Evolutionary conservation across 164 flowering plant species (phyloP).

Genomic region (Buxus sempervirens): DNA sequence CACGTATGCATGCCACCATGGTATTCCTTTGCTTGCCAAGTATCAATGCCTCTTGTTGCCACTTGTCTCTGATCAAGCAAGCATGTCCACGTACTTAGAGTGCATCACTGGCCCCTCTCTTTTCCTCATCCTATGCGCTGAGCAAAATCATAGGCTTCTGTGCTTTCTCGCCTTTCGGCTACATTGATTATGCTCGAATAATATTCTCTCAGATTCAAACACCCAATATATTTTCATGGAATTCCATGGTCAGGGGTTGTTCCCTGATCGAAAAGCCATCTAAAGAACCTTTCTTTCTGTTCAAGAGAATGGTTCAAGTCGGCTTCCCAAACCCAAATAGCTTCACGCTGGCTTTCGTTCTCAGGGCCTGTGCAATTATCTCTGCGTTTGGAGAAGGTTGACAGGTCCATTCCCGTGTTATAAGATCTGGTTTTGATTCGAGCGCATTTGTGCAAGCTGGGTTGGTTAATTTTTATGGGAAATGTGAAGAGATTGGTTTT

Average conservation of each 20-base stretch:
- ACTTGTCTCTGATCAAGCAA: too few species aligned
- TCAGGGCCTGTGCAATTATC: conserved; percentile 42
- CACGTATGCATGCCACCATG: too few species aligned
- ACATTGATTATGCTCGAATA: conserved; percentile 28
- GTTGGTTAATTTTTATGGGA: conserved; percentile 37
- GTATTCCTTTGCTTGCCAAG: too few species aligned
- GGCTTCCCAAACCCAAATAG: conserved; percentile 38
- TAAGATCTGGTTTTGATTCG: conserved; percentile 26
- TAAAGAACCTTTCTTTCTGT: conserved; percentile 38
- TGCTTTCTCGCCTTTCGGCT: conserved; percentile 32
- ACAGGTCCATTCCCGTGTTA: conserved; percentile 44
- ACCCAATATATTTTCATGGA: conserved; percentile 36
- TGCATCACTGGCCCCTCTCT: too few species aligned
- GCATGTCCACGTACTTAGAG: too few species aligned
- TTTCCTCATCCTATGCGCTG: too few species aligned
- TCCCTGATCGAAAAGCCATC: conserved; percentile 27
- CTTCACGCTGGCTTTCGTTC: conserved; percentile 44
- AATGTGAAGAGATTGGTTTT: conserved; percentile 34
- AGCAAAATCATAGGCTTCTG: conserved; percentile 36
- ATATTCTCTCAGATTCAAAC: conserved; percentile 28
- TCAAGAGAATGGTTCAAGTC: conserved; percentile 24
- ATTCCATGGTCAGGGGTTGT: conserved; percentile 40
- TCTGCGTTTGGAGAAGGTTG: conserved; percentile 35
- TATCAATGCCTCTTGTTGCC: too few species aligned
- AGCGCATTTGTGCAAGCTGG: conserved; percentile 39